A percentile compares a stretch with the other conserved stretches of the same genome.
phyloP scores from a whole-genome alignment of 2,329 filamentous ascomycete species.

The Alternaria sp. region DNA sequence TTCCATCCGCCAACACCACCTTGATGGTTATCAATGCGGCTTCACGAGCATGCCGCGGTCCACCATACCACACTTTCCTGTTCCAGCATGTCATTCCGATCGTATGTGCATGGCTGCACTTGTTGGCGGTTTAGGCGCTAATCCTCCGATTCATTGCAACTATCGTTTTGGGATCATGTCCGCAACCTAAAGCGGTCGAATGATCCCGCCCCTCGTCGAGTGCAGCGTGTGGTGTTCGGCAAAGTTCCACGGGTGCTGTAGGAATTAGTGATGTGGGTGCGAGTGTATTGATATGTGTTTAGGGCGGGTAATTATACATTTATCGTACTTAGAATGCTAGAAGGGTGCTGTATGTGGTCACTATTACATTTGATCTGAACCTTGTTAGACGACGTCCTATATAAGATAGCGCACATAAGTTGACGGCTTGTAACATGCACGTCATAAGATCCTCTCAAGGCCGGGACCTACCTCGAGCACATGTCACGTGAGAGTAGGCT shows the following conservation, averaged over 20 bases:
- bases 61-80: slow-evolving; percentile 16
- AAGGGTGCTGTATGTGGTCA: neutral
- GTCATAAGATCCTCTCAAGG: neutral
- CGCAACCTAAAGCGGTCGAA: slow-evolving; percentile 9
- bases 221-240: slow-evolving; percentile 5
- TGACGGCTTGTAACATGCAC: neutral
- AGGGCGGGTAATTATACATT: neutral
- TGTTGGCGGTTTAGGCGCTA: slow-evolving; percentile 17
- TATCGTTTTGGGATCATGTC: slow-evolving; percentile 20
- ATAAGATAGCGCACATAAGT: neutral
- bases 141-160: slow-evolving; percentile 23
- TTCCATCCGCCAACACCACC: slow-evolving; percentile 11
- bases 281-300: neutral
- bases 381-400: neutral
- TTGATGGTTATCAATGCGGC: slow-evolving; percentile 5
- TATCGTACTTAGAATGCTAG: neutral
- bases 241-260: slow-evolving; percentile 2
- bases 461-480: neutral
- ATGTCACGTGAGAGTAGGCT: slow-evolving; percentile 15
- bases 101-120: neutral
- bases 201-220: slow-evolving; percentile 13
- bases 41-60: neutral
- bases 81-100: slow-evolving; percentile 12
- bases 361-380: no score
- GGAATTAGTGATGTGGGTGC: slow-evolving; percentile 3